These are phyloP conservation scores for Aspergillus ellipticus DNA, from an alignment of 495 filamentous ascomycete genomes.

Conservation along the genomic window DNA sequence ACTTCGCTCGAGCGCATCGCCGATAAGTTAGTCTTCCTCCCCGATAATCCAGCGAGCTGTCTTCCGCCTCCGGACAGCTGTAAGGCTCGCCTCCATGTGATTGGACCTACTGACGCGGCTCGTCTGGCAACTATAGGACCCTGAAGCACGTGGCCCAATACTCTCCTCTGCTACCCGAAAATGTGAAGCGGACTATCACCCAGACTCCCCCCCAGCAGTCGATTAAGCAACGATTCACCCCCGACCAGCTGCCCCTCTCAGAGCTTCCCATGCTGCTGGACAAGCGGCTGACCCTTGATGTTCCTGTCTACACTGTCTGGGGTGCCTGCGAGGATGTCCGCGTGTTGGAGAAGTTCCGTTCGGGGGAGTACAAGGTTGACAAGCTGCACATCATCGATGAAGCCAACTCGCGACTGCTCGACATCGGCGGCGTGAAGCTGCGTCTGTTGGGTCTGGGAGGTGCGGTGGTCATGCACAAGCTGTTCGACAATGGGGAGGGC, in stretches of 20 bases:
- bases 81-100: not conserved
- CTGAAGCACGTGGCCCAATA: slow-evolving; percentile 98
- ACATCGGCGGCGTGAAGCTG: slow-evolving; percentile 93
- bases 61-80: not conserved
- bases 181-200: slow-evolving; percentile 81
- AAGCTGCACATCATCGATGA: slow-evolving; percentile 99
- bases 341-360: slow-evolving; percentile 96
- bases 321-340: slow-evolving; percentile 98
- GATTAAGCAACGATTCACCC: slow-evolving; percentile 77
- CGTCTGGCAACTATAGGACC: slow-evolving; percentile 57
- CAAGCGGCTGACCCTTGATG: slow-evolving; percentile 81
- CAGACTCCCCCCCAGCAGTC: slow-evolving; percentile 55
- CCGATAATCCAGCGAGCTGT: not conserved
- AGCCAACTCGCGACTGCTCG: slow-evolving; percentile 87
- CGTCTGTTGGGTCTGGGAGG: slow-evolving; percentile 91
- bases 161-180: slow-evolving; percentile 85
- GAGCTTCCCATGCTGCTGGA: slow-evolving; percentile 90
- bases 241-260: slow-evolving; percentile 85
- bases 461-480: slow-evolving; percentile 99
- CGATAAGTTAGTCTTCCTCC: slow-evolving; percentile 76
- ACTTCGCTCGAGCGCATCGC: slow-evolving; percentile 94
- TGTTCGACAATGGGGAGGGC: slow-evolving; percentile 98
- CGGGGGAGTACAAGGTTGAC: slow-evolving; percentile 95
- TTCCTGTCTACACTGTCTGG: slow-evolving; percentile 99
- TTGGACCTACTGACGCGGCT: slow-evolving; percentile 12